Percentiles rank a stretch among this genome's conserved stretches.
Evolutionary conservation across 2,329 filamentous ascomycete species (phyloP).

Genomic region (Nigrospora sphaerica): DNA sequence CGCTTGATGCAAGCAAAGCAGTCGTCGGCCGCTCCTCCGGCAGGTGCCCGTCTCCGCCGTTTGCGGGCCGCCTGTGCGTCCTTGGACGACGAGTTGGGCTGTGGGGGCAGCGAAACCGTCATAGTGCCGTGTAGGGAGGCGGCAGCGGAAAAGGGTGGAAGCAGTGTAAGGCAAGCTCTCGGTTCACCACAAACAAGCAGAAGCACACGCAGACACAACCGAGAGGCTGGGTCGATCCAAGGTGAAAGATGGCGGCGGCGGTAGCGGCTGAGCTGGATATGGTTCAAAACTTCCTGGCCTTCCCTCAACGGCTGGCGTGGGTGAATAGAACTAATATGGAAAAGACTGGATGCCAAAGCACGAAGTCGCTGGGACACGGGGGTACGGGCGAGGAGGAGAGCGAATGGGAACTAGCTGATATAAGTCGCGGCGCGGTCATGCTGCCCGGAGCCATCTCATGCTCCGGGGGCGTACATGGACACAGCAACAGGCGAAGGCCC

Average conservation of each 20-base stretch:
- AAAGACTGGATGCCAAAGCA: conserved; percentile 25
- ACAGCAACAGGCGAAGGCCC: neutral
- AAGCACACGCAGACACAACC: too few species aligned
- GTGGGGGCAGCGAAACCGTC: conserved; percentile 41
- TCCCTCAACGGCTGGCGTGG: conserved; percentile 30
- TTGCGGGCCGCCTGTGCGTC: conserved; percentile 51
- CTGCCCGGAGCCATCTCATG: conserved; percentile 13
- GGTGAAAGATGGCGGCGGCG: conserved; percentile 7
- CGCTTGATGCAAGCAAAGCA: conserved; percentile 90
- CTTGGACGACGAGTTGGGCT: conserved; percentile 38
- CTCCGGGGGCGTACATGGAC: neutral
- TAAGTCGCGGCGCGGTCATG: conserved; percentile 21
- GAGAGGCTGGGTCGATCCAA: conserved; percentile 6
- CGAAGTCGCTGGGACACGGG: conserved; percentile 25
- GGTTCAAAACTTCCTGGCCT: conserved; percentile 18
- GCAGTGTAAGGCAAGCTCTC: neutral
- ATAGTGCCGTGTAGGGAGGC: conserved; percentile 26
- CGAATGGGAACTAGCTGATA: conserved; percentile 23
- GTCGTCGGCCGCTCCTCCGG: conserved; percentile 85
- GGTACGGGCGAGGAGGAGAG: conserved; percentile 21
- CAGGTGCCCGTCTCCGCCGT: conserved; percentile 79
- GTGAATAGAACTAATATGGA: conserved; percentile 36
- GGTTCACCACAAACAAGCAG: too few species aligned
- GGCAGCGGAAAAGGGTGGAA: neutral
- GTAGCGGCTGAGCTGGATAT: conserved; percentile 14